Percentiles rank a stretch among this genome's conserved stretches.
phyloP scores from a whole-genome alignment of 1,284 basidiomycete species.

The Cryptococcus depauperatus region DNA sequence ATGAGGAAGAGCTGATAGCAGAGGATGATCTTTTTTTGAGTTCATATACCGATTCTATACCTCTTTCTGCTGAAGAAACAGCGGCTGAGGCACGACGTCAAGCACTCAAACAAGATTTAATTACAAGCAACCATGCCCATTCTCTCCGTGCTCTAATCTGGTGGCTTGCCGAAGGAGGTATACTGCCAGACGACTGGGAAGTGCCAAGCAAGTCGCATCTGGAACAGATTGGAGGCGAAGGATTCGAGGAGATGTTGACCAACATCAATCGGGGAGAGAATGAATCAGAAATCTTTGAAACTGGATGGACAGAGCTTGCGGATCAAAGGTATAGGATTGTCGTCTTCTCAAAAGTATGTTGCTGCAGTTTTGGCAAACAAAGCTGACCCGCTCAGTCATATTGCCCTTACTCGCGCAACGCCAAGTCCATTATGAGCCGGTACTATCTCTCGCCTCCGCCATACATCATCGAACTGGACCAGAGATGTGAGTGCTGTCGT shows the following conservation, averaged over 20 bases:
- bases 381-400: slow-evolving; percentile 33
- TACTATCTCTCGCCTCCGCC: slow-evolving; percentile 35
- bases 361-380: slow-evolving; percentile 27
- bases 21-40: slow-evolving; percentile 36
- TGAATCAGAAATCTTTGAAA: slow-evolving; percentile 22
- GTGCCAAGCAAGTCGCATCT: slow-evolving; percentile 20
- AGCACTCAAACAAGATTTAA: slow-evolving; percentile 20
- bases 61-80: slow-evolving; percentile 18
- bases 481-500: slow-evolving; percentile 28
- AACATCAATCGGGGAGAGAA: slow-evolving; percentile 19
- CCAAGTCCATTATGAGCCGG: slow-evolving; percentile 35
- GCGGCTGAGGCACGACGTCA: slow-evolving; percentile 18
- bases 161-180: slow-evolving; percentile 37
- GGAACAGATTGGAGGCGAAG: slow-evolving; percentile 23
- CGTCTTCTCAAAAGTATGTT: slow-evolving; percentile 43
- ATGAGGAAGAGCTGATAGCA: slow-evolving; percentile 36
- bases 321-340: slow-evolving; percentile 29
- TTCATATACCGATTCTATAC: slow-evolving; percentile 24
- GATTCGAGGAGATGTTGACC: slow-evolving; percentile 26
- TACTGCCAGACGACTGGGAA: slow-evolving; percentile 25
- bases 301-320: slow-evolving; percentile 33
- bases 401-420: slow-evolving; percentile 43
- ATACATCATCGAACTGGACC: slow-evolving; percentile 44
- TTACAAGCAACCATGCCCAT: slow-evolving; percentile 19
- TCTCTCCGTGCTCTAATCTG: slow-evolving; percentile 33